Base-by-base conservation (phyloP, 768 basidiomycete genomes). In the Dentipellis sp. region DNA sequence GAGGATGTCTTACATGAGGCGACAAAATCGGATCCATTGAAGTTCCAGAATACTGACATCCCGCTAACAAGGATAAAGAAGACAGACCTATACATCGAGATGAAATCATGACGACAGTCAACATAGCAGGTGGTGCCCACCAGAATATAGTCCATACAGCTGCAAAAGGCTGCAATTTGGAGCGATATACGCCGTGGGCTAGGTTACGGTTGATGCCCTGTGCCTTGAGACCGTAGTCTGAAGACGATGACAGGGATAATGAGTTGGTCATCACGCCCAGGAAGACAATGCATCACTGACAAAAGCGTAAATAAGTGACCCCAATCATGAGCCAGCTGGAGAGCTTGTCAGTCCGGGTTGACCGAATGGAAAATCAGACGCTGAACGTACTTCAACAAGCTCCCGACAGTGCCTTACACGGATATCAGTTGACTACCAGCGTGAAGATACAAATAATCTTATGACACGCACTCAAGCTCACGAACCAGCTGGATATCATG, bases 131-230 rank as follows among this genome's bases (percentile, higher is more conserved):
- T 16, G 2, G 54, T 58, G 52, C 29, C 6, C 47, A 61, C 60
- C 60, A 59, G 50, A 59, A 59, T 16, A 61, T 37, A 22, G 56
- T 58, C 53, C 59, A 61, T 55, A 59, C 56, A 6, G 58, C 60
- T 37, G 55, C 60, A 34, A 59, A 61, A 2, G 60, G 60, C 53
- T 61, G 60, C 39, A 61, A 51, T 39, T 56, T 23, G 29, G 60
- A 61, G 10, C 60, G 55, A 10, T 61, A 61, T 22, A 50, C 34
- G 4, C 37, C 39, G 37, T 52, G n/a, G 37, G 45, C 11, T 3
- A 45, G 53, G 5, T 38, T n/a, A 36, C 38, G 42, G 11, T 49
- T 50, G 17, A 14, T 36, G 19, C 56, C 47, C 51, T 57, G 60
- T 8, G 38, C 50, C 40, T 57, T 56, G 40, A 57, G 17, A 23